Conservation (phyloP, 2,329 filamentous ascomycete species). For the Claviceps sp. region DNA sequence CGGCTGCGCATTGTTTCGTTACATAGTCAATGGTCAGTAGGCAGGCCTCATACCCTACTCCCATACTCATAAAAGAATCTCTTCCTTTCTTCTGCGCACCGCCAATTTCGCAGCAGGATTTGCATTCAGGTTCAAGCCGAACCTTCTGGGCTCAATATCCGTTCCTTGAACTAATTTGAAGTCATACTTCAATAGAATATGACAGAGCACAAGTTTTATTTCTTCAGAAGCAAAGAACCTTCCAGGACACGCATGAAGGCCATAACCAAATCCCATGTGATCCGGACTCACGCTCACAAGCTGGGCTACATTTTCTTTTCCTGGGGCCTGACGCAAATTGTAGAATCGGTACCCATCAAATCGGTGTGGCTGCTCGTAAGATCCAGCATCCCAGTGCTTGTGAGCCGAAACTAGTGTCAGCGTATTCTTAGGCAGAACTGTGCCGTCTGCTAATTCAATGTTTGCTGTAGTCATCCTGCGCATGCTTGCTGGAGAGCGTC, state of each 20-base stretch:
- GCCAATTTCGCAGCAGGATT: background rate
- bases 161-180: background rate
- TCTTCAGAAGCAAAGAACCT: slow-evolving; percentile 24
- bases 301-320: slow-evolving; percentile 9
- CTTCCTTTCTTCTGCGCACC: background rate
- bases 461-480: slow-evolving; percentile 2
- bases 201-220: slow-evolving; percentile 15
- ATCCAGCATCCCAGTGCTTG: background rate
- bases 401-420: background rate
- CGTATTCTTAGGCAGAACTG: background rate
- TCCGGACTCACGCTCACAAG: slow-evolving; percentile 18
- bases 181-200: background rate
- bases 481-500: background rate
- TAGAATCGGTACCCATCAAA: slow-evolving; percentile 13
- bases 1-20: no score
- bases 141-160: background rate
- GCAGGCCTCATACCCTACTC: no score
- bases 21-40: no score
- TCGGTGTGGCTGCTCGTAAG: background rate
- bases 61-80: background rate
- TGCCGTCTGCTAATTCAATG: slow-evolving; percentile 9
- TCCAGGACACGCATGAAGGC: slow-evolving; percentile 25
- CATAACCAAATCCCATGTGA: slow-evolving; percentile 22
- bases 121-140: background rate
- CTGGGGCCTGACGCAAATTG: slow-evolving; percentile 4